Base-by-base conservation (phyloP, 2,329 filamentous ascomycete genomes). In the Cordyceps farinosa region DNA sequence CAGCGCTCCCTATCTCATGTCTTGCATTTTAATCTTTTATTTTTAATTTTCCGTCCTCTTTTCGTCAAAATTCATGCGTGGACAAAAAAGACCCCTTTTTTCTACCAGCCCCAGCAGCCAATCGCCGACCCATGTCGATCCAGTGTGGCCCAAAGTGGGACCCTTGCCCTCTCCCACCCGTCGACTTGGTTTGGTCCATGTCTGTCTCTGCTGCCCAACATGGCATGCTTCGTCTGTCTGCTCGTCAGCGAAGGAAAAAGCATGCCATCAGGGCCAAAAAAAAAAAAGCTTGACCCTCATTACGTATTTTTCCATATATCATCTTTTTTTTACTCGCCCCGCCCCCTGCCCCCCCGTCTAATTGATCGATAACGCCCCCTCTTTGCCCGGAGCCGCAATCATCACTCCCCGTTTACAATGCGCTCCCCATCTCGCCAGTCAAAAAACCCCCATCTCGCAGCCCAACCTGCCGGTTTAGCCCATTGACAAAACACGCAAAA, bases 191-290 rank as follows among this genome's bases (percentile, higher is more conserved):
- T 55, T 40, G 34, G 22, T 17, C 22, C 6, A 10, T 38, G 38
- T 55, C n/a, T 54, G 15, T 50, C 44, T 48, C 55, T 48, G 55
- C 44, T 58, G 55, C 55, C 55, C 55, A 58, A 58, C 55, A 58
- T 58, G 32, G 22, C 22, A 22, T 22, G 22, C 22, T 22, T 22
- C 22, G 22, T 22, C 22, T 22, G 6, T 17, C 34, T 15, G 30
- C 22, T 22, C 5, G 40, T 36, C 52, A 54, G 34, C 52, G 15
- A 22, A 27, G n/a, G 29, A 11, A 9, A n/a, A 53, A 40, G 32
- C n/a, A 53, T 38, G 15, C 15, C 48, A 51, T 51, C 29, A 11
- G 34, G 5, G 15, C 9, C 36, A 38, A 38, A 10, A 9, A 34
- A 6, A 34, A 7, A 5, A 13, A 5, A 22, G 3, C 10, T 27